These are phyloP conservation scores for Lenzites betulinus DNA, from an alignment of 768 basidiomycete genomes.

Conservation along the genomic window DNA sequence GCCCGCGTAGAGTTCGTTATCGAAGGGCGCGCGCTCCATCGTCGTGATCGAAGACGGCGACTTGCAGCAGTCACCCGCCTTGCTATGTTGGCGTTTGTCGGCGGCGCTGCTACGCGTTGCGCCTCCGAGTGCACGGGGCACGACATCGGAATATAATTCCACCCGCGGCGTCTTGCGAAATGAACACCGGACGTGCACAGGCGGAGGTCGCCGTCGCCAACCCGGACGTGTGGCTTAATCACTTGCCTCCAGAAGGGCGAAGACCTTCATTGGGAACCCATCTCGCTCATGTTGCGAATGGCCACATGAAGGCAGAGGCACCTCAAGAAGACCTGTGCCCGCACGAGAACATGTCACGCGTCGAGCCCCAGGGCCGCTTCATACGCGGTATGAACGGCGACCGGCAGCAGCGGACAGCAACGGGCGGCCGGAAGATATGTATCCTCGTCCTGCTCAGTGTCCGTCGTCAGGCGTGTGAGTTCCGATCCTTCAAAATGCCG, in stretches of 20 bases:
- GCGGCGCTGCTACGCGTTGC: neutral
- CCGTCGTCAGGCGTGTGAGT: neutral
- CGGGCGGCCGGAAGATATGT: neutral
- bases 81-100: conserved; percentile 5
- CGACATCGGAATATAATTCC: too few relatives aligned
- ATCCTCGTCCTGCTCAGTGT: neutral
- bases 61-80: conserved; percentile 1
- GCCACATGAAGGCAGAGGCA: conserved; percentile 9
- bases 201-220: neutral
- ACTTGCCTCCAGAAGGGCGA: neutral
- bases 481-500: conserved; percentile 8
- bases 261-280: neutral
- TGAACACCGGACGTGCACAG: too few relatives aligned
- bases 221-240: conserved; percentile 5
- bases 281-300: neutral
- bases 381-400: neutral
- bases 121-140: too few relatives aligned
- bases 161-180: too few relatives aligned
- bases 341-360: conserved; percentile 23
- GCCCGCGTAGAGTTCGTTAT: conserved; percentile 15
- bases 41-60: conserved; percentile 7
- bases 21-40: conserved; percentile 15
- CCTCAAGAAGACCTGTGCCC: conserved; percentile 2
- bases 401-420: conserved; percentile 1
- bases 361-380: conserved; percentile 1